Conservation (phyloP, 805 yeast species). For the Sugiyamaella boreocaroliniensis region DNA sequence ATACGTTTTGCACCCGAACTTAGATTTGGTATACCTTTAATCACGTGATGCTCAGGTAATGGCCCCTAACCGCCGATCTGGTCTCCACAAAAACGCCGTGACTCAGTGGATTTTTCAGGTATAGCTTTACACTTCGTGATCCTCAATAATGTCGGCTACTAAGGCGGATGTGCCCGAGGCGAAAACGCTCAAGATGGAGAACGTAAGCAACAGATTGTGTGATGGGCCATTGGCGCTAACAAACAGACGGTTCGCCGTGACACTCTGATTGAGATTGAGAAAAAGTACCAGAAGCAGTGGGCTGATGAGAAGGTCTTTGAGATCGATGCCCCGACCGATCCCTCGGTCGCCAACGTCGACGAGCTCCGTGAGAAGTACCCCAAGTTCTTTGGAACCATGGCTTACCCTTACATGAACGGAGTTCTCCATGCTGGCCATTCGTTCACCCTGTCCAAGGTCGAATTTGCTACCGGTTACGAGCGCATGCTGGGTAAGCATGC, state of each 20-base stretch:
- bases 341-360: constrained; percentile 50
- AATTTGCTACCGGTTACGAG: constrained; percentile 87
- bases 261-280: constrained; percentile 80
- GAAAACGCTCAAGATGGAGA: constrained; percentile 26
- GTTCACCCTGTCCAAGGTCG: constrained; percentile 90
- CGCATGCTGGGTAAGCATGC: constrained; percentile 92
- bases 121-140: neutral
- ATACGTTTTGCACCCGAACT: neutral
- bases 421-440: constrained; percentile 96
- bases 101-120: neutral
- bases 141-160: neutral
- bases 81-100: neutral
- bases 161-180: constrained; percentile 14
- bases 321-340: constrained; percentile 78
- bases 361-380: constrained; percentile 75
- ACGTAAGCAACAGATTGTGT: constrained; percentile 14
- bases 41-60: neutral
- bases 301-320: constrained; percentile 79
- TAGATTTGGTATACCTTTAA: neutral
- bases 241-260: constrained; percentile 86
- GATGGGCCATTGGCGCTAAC: neutral
- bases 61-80: neutral
- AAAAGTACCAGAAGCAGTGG: constrained; percentile 84
- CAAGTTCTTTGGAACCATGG: constrained; percentile 88
- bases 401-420: constrained; percentile 99